Conservation (phyloP, 78 protist genomes). For the Dictyostelium firmibasis region DNA sequence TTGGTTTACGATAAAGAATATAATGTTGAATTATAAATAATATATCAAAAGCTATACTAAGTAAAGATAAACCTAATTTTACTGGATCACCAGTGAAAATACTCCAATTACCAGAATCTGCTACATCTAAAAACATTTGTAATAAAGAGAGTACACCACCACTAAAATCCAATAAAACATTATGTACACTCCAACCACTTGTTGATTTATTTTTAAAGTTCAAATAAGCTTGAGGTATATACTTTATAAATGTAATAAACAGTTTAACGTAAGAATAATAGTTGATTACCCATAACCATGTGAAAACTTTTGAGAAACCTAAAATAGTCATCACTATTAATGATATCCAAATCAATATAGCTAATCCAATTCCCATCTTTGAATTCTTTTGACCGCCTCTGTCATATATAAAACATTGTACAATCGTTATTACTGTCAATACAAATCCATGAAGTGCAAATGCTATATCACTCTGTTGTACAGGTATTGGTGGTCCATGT, state of each 20-base stretch:
- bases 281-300: constrained; percentile 70
- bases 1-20: constrained; percentile 62
- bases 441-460: constrained; percentile 93
- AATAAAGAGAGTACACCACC: constrained; percentile 91
- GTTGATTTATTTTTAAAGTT: constrained; percentile 89
- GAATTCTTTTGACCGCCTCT: constrained; percentile 69
- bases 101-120: constrained; percentile 66
- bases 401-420: constrained; percentile 88
- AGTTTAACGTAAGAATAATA: constrained; percentile 85
- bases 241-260: constrained; percentile 86
- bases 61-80: constrained; percentile 89
- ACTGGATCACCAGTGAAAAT: constrained; percentile 89
- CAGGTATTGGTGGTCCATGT: constrained; percentile 79
- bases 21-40: constrained; percentile 95
- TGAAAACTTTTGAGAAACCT: background rate
- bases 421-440: constrained; percentile 63
- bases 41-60: constrained; percentile 88
- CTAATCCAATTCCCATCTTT: background rate
- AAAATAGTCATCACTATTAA: background rate
- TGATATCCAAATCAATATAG: constrained; percentile 17
- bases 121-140: constrained; percentile 86
- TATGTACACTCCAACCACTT: constrained; percentile 92
- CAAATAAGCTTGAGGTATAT: constrained; percentile 90
- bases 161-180: constrained; percentile 91
- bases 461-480: constrained; percentile 89